phyloP scores from a whole-genome alignment of 768 basidiomycete genomes.

The Auricularia sp. region DNA sequence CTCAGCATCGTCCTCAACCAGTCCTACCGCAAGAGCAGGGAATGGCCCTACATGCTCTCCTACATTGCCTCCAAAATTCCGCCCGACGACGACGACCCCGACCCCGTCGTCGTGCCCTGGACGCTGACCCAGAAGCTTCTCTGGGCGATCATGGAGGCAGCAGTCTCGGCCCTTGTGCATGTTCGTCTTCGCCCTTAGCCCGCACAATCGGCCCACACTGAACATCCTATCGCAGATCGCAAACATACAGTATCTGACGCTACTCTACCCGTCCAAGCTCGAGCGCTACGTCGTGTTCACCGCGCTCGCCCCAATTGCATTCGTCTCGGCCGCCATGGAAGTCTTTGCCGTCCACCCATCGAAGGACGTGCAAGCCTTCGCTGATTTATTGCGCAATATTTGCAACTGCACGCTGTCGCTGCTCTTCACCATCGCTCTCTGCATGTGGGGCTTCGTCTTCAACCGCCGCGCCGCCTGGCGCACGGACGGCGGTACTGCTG shows the following conservation, averaged over 20 bases:
- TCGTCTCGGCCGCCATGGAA: conserved; percentile 76
- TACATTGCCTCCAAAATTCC: conserved; percentile 81
- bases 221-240: conserved; percentile 52
- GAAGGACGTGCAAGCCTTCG: conserved; percentile 38
- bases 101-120: conserved; percentile 39
- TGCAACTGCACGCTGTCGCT: conserved; percentile 96
- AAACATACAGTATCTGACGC: conserved; percentile 93
- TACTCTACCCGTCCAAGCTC: conserved; percentile 84
- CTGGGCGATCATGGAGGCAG: conserved; percentile 84
- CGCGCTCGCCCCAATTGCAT: conserved; percentile 79
- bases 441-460: conserved; percentile 88
- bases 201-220: not conserved
- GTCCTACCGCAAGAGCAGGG: conserved; percentile 49
- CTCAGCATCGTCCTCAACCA: conserved; percentile 62
- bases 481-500: conserved; percentile 91
- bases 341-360: conserved; percentile 56
- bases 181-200: not conserved
- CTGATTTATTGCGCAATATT: conserved; percentile 77
- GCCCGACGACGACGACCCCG: conserved; percentile 29
- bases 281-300: conserved; percentile 81
- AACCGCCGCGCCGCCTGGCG: conserved; percentile 92
- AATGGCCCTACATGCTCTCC: conserved; percentile 94
- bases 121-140: conserved; percentile 49
- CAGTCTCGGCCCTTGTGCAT: conserved; percentile 68
- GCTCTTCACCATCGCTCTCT: conserved; percentile 79